Base-by-base conservation (phyloP, 164 flowering plant genomes). In the Litsea cubeba region DNA sequence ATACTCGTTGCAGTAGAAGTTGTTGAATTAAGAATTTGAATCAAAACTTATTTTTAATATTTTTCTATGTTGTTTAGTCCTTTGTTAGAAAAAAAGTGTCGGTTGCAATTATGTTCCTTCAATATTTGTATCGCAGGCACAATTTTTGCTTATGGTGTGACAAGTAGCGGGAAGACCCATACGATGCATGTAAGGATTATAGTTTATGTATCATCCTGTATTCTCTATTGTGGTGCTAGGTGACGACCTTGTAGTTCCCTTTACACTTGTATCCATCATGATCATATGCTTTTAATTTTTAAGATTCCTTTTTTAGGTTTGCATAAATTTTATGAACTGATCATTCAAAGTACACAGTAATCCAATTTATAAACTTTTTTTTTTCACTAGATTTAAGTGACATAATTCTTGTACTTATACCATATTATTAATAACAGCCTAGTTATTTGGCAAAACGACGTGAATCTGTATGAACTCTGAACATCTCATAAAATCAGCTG, bases 161-260 rank as follows among this genome's bases (percentile, higher is more conserved):
- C 98, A 32, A 93, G 98, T 83, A 93, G 98, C 76, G 98, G 98
- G 79, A 93, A 93, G 85, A 93, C 98, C 46, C 98, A 93, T 77
- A 91, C 97, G 1, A 93, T 93, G 98, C 94, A 93, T 83, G 96
- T 93, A 80, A 88, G 95, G 50, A 30, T 46, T 49, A 17, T 51
- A 25, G 69, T 25, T 76, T 69, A 20, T 23, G 3, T 5, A 26
- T 22, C 46, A 40, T 40, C 18, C 23, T 1, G 22, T 3, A 15
- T 54, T 68, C 12, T 54, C 65, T 23, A 23, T 1, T 35, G 40
- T 15, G 46, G 26, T 58, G 50, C 60, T 14, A 2, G 60, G 18
- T 54, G 60, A 14, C 12, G 60, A 20, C 17, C 20, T 54, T 54
- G 5, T 54, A 3, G n/a, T 54, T 15, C 60, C 60, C n/a, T 54